Percentiles rank a stretch among this genome's conserved stretches.
Conservation (phyloP, 2,329 filamentous ascomycete genomes). For the Trichoderma sp. region DNA sequence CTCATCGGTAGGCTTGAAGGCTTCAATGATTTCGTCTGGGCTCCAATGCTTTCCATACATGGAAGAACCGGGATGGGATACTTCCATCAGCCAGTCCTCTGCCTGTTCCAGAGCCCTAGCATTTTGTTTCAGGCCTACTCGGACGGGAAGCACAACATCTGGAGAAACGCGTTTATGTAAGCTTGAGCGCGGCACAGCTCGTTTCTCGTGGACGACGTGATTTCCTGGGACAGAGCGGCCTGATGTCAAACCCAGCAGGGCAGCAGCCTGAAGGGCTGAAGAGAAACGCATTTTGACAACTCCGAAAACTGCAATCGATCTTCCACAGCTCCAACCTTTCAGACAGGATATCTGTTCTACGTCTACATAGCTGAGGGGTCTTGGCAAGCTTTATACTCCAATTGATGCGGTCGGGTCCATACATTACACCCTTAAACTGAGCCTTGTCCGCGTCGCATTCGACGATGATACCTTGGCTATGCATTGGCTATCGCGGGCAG, state of each 20-base stretch:
- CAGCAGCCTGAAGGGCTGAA: conserved; percentile 8
- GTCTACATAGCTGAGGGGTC: not conserved
- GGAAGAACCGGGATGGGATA: conserved; percentile 46
- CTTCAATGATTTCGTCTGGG: conserved; percentile 44
- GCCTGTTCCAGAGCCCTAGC: conserved; percentile 44
- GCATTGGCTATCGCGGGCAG: not conserved
- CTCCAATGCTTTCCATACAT: conserved; percentile 52
- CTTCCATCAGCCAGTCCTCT: conserved; percentile 45
- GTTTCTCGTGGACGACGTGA: conserved; percentile 27
- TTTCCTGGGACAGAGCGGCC: conserved; percentile 13
- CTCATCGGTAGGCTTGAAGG: conserved; percentile 45
- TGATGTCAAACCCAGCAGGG: conserved; percentile 11
- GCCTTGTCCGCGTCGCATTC: not conserved
- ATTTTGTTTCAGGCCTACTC: conserved; percentile 47
- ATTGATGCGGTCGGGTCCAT: not conserved
- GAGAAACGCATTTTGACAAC: conserved; percentile 17
- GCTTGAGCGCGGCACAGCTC: conserved; percentile 9
- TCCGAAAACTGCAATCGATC: not conserved
- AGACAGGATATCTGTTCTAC: not conserved
- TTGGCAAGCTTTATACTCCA: not conserved
- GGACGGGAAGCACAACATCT: conserved; percentile 36
- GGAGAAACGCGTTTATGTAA: conserved; percentile 22
- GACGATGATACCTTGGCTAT: not conserved
- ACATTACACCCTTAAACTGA: not conserved
- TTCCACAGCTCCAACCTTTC: not conserved